Conservation (phyloP, 352 stramenopile genomes). For the Pythium apleroticum region DNA sequence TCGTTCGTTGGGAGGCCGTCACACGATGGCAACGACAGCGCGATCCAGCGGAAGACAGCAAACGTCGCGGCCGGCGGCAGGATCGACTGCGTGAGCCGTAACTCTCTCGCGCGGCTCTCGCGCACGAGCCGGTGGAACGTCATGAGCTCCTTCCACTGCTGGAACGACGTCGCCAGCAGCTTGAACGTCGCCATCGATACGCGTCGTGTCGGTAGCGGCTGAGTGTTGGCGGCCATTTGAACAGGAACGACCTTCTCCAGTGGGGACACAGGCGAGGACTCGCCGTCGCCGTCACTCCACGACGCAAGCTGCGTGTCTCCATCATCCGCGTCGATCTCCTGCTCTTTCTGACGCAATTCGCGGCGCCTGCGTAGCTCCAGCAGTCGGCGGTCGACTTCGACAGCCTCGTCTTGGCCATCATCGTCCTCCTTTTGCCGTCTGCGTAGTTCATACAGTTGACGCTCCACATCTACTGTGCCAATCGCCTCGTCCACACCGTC, state of each 20-base stretch:
- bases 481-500: not conserved
- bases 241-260: not conserved
- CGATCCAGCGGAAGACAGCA: slow-evolving; percentile 54
- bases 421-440: not conserved
- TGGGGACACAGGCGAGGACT: not conserved
- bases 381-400: not conserved
- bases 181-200: slow-evolving; percentile 15
- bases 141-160: slow-evolving; percentile 46
- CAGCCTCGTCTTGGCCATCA: too few species aligned
- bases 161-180: slow-evolving; percentile 39
- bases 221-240: not conserved
- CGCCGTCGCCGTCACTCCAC: not conserved
- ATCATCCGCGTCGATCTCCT: not conserved
- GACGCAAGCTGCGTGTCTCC: not conserved
- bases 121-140: slow-evolving; percentile 34
- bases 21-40: slow-evolving; percentile 32
- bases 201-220: not conserved
- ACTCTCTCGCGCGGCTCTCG: slow-evolving; percentile 28
- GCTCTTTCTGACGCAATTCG: not conserved
- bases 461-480: not conserved
- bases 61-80: slow-evolving; percentile 35
- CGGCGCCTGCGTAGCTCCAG: not conserved
- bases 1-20: slow-evolving; percentile 19
- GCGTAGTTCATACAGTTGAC: not conserved
- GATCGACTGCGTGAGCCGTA: slow-evolving; percentile 25